phyloP scores from a whole-genome alignment of 305 asterid genomes.

The Nicotiana rustica region DNA sequence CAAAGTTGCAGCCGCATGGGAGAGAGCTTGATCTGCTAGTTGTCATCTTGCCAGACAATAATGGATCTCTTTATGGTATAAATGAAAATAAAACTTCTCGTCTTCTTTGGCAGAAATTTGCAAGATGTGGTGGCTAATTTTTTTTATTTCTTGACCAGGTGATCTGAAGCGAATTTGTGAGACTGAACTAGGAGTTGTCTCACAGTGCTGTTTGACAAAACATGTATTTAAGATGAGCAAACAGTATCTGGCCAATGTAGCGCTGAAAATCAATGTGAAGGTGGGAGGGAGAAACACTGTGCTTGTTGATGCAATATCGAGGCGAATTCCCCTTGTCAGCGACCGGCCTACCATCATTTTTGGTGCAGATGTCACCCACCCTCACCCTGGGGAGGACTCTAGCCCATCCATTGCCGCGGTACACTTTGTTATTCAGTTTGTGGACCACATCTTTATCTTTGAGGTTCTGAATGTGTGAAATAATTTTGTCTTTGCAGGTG shows the following conservation, averaged over 20 bases:
- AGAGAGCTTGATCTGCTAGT: conserved; percentile 90
- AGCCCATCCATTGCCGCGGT: conserved; percentile 98
- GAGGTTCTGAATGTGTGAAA: neutral
- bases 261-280: conserved; percentile 45
- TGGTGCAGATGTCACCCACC: conserved; percentile 73
- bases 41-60: conserved; percentile 87
- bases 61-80: conserved; percentile 94
- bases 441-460: neutral
- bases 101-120: neutral
- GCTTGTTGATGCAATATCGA: conserved; percentile 71
- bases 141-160: conserved; percentile 49
- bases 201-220: conserved; percentile 90
- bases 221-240: conserved; percentile 75
- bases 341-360: conserved; percentile 75
- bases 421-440: conserved; percentile 23
- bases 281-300: conserved; percentile 94
- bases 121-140: neutral
- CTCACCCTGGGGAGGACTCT: conserved; percentile 96
- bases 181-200: conserved; percentile 95
- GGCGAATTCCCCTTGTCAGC: conserved; percentile 88
- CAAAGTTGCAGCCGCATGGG: conserved; percentile 59
- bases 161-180: conserved; percentile 88
- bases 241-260: conserved; percentile 87
- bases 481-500: conserved; percentile 57
- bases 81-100: neutral